phyloP scores from a whole-genome alignment of 1,139 yeast genomes.

The Ogataea hybrid region DNA sequence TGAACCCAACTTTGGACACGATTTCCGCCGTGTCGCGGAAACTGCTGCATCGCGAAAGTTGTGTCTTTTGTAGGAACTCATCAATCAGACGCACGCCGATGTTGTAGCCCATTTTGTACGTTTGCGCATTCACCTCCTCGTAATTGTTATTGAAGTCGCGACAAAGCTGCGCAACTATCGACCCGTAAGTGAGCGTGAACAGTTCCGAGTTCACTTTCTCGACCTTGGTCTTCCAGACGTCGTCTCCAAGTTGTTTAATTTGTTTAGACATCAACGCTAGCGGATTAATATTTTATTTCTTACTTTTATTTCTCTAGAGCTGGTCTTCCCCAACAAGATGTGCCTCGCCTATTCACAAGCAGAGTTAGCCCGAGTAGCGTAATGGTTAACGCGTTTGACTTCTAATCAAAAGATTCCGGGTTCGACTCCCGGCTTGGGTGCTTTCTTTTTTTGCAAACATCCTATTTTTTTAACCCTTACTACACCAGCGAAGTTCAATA shows the following conservation, averaged over 20 bases:
- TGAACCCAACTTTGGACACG: constrained; percentile 83
- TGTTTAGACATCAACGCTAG: constrained; percentile 19
- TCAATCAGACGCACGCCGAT: constrained; percentile 91
- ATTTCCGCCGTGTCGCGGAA: constrained; percentile 89
- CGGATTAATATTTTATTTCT: no score
- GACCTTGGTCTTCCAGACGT: constrained; percentile 85
- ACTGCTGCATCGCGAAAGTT: constrained; percentile 73
- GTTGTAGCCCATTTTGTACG: constrained; percentile 93
- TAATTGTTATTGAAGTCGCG: constrained; percentile 79
- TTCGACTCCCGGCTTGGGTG: constrained; percentile 32
- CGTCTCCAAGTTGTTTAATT: constrained; percentile 68
- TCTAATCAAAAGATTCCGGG: constrained; percentile 30
- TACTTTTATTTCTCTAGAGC: no score
- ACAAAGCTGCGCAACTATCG: constrained; percentile 91
- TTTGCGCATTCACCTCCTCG: constrained; percentile 72
- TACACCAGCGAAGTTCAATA: not conserved
- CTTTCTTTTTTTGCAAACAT: no score
- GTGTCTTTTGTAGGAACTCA: constrained; percentile 87
- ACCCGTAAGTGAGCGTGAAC: constrained; percentile 90
- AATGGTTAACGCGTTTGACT: constrained; percentile 28
- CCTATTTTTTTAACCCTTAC: no score
- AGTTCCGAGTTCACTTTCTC: constrained; percentile 93
- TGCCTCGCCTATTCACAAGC: not conserved
- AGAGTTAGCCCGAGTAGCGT: constrained; percentile 23
- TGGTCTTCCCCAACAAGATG: no score